Conservation (phyloP, 2,329 filamentous ascomycete species). For the Trichoderma lentiforme region DNA sequence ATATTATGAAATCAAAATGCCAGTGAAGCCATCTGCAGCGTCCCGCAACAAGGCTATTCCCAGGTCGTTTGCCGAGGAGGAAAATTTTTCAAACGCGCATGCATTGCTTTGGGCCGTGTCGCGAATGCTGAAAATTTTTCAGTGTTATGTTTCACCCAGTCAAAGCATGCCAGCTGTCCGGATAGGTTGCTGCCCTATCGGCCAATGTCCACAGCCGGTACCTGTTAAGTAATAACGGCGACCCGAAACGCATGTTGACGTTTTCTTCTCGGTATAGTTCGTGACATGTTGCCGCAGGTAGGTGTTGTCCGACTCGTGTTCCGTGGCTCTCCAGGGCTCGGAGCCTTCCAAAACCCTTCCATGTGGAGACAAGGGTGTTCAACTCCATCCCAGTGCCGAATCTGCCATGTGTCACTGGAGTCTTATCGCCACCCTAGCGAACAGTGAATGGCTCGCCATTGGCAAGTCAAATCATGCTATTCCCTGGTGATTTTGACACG, state of each 20-base stretch:
- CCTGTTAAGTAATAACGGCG: not conserved
- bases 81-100: not conserved
- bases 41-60: not conserved
- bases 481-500: not conserved
- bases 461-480: not conserved
- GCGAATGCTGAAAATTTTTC: not conserved
- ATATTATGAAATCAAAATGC: not conserved
- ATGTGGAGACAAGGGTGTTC: conserved; percentile 14
- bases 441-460: not conserved
- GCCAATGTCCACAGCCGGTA: not conserved
- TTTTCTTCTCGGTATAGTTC: not conserved
- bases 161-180: conserved; percentile 10
- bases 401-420: conserved; percentile 11
- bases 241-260: not conserved
- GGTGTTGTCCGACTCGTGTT: conserved; percentile 9
- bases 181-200: not conserved
- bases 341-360: conserved; percentile 18
- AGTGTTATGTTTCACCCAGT: conserved; percentile 5
- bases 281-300: conserved; percentile 1
- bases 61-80: not conserved
- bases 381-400: conserved; percentile 6
- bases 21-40: not conserved
- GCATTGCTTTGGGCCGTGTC: conserved; percentile 12
- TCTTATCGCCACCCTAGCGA: not conserved
- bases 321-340: conserved; percentile 4